Evolutionary conservation across 2,329 filamentous ascomycete genomes (phyloP), one percentile per base, ranked within the genome.

Genomic region (Colletotrichum costaricense): DNA sequence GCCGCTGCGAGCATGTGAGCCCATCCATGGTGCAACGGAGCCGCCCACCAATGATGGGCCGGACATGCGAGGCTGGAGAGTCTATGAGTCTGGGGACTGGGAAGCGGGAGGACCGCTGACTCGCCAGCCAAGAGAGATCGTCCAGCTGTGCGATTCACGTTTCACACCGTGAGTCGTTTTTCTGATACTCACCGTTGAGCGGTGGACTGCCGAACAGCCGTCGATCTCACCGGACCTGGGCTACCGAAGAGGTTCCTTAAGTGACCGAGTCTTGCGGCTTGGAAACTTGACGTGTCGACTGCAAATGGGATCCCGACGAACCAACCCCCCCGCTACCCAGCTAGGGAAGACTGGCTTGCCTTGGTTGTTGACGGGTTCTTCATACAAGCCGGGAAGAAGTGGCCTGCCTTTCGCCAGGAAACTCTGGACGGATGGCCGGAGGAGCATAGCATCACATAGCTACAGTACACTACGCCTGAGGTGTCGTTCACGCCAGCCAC

Each of bases 101-200:
- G 63, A 22, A 33, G 59, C 54, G 67, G 69, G 64, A 49, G 42
- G 55, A 52, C 72, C 57, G 72, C 69, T 74, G 72, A 74, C 72
- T 73, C 72, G 72, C 68, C 52, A 52, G 49, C 63, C 68, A 63
- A 67, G 72, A 58, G 24, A 67, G 72, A 74, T 74, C 57, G 22
- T 38, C 59, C 57, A 58, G 54, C 56, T 72, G 68, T 72, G 63
- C 57, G 63, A 72, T 72, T 72, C 72, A 67, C 62, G 63, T 72
- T 60, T 63, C 56, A 63, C 12, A 24, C 57, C 63, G 38, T 63
- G 63, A 74, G 52, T 72, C 68, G 72, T 63, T 12, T 28, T 54
- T 67, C 55, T 54, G 14, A 63, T 54, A 49, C 62, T 63, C 57
- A 63, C 22, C 42, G 57, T 74, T 14, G 22, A 49, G 69, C 63